Conservation (phyloP, 805 yeast genomes). For the Candida suzukii region DNA sequence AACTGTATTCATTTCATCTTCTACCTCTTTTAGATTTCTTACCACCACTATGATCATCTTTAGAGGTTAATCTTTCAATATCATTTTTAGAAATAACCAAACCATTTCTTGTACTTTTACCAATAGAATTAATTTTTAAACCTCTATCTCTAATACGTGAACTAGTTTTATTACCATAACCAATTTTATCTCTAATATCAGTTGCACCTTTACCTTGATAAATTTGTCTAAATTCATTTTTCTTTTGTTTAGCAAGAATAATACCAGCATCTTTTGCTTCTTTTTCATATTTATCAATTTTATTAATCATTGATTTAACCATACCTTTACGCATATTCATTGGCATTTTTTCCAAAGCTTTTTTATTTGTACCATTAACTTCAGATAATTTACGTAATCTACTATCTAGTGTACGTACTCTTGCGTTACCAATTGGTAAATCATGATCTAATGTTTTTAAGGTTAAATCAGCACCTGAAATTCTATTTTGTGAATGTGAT, state of each 20-base stretch:
- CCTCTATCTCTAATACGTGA: constrained; percentile 62
- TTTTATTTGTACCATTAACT: constrained; percentile 28
- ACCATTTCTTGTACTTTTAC: constrained; percentile 74
- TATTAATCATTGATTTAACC: constrained; percentile 47
- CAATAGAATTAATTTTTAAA: constrained; percentile 66
- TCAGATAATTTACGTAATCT: constrained; percentile 45
- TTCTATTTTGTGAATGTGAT: constrained; percentile 29
- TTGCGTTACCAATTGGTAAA: constrained; percentile 60
- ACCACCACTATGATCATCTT: constrained; percentile 10
- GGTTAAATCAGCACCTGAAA: constrained; percentile 65
- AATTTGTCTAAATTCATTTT: constrained; percentile 57
- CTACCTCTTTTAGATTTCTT: constrained; percentile 2
- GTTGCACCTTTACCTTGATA: constrained; percentile 39
- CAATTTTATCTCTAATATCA: constrained; percentile 43
- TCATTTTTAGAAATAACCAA: constrained; percentile 62
- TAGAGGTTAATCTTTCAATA: constrained; percentile 39
- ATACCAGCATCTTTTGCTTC: constrained; percentile 91
- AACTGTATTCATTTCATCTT: not conserved
- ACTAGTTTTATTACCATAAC: constrained; percentile 31
- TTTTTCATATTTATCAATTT: constrained; percentile 51
- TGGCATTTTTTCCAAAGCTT: constrained; percentile 70
- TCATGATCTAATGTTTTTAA: constrained; percentile 54
- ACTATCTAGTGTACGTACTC: constrained; percentile 55
- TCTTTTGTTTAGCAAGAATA: constrained; percentile 62
- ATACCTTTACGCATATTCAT: constrained; percentile 85